phyloP scores from a whole-genome alignment of 108 stramenopile genomes.

The Skeletonema menzelii region DNA sequence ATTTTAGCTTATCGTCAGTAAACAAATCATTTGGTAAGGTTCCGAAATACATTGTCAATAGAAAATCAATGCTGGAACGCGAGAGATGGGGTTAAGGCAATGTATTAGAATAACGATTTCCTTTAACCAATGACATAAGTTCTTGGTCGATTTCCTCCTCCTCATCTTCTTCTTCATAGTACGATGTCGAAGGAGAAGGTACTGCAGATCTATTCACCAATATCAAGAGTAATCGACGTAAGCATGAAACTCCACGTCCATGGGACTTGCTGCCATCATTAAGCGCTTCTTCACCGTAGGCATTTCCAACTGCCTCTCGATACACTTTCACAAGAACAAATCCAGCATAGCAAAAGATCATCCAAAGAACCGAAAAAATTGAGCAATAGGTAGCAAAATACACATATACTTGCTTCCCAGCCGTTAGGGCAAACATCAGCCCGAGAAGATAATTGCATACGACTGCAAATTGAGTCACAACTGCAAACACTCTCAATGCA shows the following conservation, averaged over 20 bases:
- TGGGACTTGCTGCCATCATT: slow-evolving; percentile 6
- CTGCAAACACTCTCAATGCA: slow-evolving; percentile 12
- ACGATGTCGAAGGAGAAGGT: neutral
- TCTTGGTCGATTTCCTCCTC: slow-evolving; percentile 30
- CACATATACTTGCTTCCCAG: slow-evolving; percentile 31
- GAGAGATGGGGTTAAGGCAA: slow-evolving; percentile 46
- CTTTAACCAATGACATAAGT: slow-evolving; percentile 26
- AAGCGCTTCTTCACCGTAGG: slow-evolving; percentile 20
- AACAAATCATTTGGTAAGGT: slow-evolving; percentile 50
- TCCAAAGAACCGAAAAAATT: slow-evolving; percentile 42
- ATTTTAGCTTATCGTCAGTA: slow-evolving; percentile 1
- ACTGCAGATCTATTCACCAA: neutral
- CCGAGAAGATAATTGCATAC: slow-evolving; percentile 41
- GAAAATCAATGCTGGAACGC: slow-evolving; percentile 35
- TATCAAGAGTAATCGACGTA: neutral
- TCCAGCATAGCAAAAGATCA: slow-evolving; percentile 19
- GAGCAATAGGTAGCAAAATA: slow-evolving; percentile 43
- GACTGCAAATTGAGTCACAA: slow-evolving; percentile 35
- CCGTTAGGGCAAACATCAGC: slow-evolving; percentile 40
- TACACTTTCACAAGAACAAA: slow-evolving; percentile 31
- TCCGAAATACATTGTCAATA: slow-evolving; percentile 34
- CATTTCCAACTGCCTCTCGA: slow-evolving; percentile 16
- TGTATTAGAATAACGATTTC: slow-evolving; percentile 14
- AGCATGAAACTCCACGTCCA: neutral
- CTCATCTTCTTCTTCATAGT: slow-evolving; percentile 24